Conservation (phyloP, 768 basidiomycete genomes). For the Terana coerulea region DNA sequence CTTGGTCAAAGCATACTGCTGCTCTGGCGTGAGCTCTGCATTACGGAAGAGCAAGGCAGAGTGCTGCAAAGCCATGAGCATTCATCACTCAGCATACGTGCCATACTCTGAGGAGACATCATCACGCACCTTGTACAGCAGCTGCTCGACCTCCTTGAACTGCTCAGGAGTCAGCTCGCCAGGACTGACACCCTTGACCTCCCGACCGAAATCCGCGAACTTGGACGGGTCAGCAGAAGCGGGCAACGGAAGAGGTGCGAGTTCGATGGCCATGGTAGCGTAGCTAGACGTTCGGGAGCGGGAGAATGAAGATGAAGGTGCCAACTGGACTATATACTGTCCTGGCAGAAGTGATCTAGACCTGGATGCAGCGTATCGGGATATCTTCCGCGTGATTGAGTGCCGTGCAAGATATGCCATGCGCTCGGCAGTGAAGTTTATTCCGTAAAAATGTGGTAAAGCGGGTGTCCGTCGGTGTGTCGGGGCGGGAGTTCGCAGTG, state of each 20-base stretch:
- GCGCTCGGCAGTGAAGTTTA: no score
- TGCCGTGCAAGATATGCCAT: neutral
- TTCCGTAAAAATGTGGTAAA: no score
- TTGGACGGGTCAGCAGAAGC: conserved; percentile 63
- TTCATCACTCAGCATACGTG: no score
- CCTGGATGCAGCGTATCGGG: neutral
- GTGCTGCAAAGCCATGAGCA: conserved; percentile 41
- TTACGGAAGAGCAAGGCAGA: conserved; percentile 72
- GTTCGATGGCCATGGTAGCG: conserved; percentile 59
- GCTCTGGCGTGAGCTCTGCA: conserved; percentile 66
- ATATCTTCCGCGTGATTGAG: conserved; percentile 5
- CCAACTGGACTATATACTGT: conserved; percentile 1
- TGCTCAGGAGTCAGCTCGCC: conserved; percentile 54
- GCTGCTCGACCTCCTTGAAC: conserved; percentile 63
- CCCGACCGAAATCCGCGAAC: conserved; percentile 70
- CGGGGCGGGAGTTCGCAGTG: no score
- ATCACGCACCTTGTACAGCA: conserved; percentile 68
- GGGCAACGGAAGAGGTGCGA: conserved; percentile 65
- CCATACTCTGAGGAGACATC: neutral
- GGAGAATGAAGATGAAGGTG: neutral
- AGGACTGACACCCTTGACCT: conserved; percentile 73
- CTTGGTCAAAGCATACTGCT: conserved; percentile 84
- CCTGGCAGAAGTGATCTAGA: conserved; percentile 1
- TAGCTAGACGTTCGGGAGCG: conserved; percentile 10
- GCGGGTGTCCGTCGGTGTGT: no score